These are phyloP conservation scores for Chimonanthus praecox DNA, from an alignment of 164 flowering plant species.

Conservation along the genomic window DNA sequence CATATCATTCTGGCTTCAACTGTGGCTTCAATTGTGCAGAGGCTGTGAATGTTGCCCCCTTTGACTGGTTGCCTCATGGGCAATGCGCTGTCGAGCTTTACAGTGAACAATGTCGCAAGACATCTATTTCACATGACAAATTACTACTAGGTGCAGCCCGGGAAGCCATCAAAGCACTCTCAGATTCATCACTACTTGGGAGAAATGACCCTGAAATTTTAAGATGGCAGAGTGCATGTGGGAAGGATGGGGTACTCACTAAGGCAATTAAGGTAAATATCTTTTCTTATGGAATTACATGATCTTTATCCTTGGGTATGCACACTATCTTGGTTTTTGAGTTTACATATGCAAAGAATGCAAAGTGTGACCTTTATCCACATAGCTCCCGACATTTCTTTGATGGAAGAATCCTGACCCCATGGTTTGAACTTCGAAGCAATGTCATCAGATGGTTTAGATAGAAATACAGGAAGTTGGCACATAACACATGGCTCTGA, in stretches of 20 bases:
- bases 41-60: conserved; percentile 83
- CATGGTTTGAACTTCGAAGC: neutral
- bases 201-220: conserved; percentile 34
- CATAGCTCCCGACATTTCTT: neutral
- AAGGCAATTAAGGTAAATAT: conserved; percentile 54
- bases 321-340: neutral
- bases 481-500: neutral
- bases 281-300: neutral
- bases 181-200: conserved; percentile 34
- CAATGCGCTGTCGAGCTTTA: conserved; percentile 75
- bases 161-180: conserved; percentile 50
- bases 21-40: conserved; percentile 88
- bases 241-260: conserved; percentile 64
- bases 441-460: neutral
- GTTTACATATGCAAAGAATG: neutral
- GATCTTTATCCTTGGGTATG: neutral
- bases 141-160: conserved; percentile 48
- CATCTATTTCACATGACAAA: conserved; percentile 78
- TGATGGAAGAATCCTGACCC: neutral
- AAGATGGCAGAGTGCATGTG: conserved; percentile 58
- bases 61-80: conserved; percentile 79
- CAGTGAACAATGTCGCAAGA: conserved; percentile 58
- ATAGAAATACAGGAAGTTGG: neutral
- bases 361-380: neutral
- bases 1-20: conserved; percentile 78